These are phyloP conservation scores for Retiboletus flavoniger DNA, from an alignment of 1,284 basidiomycete genomes.

Conservation along the genomic window DNA sequence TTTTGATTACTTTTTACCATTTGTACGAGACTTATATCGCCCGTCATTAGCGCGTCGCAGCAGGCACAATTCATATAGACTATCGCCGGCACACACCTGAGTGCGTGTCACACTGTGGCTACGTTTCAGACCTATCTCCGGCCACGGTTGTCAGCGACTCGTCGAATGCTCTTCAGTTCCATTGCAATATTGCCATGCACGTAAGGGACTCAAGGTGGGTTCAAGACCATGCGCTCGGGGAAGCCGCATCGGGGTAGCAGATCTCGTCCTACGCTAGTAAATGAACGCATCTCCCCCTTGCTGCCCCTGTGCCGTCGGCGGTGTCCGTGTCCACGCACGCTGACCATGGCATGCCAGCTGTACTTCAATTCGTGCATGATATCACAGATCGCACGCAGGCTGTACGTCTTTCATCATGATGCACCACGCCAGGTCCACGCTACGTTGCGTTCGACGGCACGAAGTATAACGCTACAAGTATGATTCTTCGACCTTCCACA, in stretches of 20 bases:
- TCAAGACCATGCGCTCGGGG: neutral
- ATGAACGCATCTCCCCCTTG: neutral
- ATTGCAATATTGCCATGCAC: neutral
- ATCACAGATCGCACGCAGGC: neutral
- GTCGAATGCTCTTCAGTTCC: neutral
- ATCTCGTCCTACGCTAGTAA: neutral
- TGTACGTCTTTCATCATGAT: neutral
- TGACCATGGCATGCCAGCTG: neutral
- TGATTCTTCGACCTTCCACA: too few species aligned
- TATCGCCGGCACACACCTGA: neutral
- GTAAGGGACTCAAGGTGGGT: neutral
- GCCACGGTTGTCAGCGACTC: too few species aligned
- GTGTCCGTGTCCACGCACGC: neutral
- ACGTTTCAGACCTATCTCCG: neutral
- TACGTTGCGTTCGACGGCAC: too few species aligned
- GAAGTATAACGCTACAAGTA: too few species aligned
- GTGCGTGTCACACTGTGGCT: too few species aligned
- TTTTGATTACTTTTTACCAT: neutral
- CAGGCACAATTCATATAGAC: constrained; percentile 11
- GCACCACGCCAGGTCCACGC: neutral
- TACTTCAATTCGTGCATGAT: neutral
- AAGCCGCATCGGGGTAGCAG: neutral
- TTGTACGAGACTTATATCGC: neutral
- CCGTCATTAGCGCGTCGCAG: neutral
- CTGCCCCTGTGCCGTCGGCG: neutral